Conservation (phyloP, 352 stramenopile species). For the Phytophthora sojae region DNA sequence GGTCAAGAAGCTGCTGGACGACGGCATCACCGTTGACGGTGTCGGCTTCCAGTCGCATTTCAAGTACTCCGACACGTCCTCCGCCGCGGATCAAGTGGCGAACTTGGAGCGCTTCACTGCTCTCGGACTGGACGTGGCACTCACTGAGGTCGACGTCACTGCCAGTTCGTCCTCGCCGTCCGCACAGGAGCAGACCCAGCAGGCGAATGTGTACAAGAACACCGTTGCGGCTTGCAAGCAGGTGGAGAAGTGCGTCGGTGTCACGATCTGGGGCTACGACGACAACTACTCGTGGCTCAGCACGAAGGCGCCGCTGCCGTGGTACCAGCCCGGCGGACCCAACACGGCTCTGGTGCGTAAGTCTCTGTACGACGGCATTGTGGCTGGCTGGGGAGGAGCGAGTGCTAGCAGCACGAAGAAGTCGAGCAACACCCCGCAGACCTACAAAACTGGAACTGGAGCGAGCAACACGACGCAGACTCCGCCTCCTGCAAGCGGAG, state of each 20-base stretch:
- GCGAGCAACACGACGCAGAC: conserved; percentile 9
- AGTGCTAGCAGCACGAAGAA: not conserved
- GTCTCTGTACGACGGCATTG: conserved; percentile 38
- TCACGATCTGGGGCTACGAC: conserved; percentile 35
- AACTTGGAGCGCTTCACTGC: conserved; percentile 38
- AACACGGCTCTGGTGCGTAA: conserved; percentile 30
- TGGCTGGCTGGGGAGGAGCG: conserved; percentile 26
- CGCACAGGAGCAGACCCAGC: conserved; percentile 13
- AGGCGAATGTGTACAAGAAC: conserved; percentile 30
- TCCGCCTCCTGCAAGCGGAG: not conserved
- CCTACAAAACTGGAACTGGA: not conserved
- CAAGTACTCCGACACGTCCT: conserved; percentile 1
- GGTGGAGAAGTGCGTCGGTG: conserved; percentile 34
- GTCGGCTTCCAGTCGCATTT: conserved; percentile 39
- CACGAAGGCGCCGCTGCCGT: conserved; percentile 28
- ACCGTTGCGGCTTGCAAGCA: conserved; percentile 33
- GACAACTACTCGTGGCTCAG: conserved; percentile 44
- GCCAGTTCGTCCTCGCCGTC: conserved; percentile 23
- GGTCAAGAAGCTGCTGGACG: conserved; percentile 26
- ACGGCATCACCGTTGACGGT: conserved; percentile 28
- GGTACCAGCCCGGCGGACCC: conserved; percentile 29
- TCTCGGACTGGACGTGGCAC: conserved; percentile 36
- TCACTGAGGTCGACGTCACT: conserved; percentile 38
- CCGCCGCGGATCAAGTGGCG: conserved; percentile 22
- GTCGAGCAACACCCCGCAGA: not conserved